These are phyloP conservation scores for Hippophae rhamnoides DNA, from an alignment of 306 rosid genomes.

Conservation along the genomic window DNA sequence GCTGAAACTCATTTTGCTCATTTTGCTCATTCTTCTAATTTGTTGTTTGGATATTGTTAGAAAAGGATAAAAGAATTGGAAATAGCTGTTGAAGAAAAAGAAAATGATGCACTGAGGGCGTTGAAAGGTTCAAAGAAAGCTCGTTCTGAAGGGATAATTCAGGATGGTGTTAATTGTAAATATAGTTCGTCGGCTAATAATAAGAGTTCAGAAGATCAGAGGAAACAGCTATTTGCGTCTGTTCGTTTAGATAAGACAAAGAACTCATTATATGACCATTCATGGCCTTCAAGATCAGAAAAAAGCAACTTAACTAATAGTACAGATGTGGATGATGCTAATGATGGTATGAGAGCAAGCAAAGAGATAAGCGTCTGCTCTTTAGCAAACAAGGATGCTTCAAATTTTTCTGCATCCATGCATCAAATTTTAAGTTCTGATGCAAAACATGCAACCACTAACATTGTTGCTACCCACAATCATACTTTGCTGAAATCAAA, in stretches of 20 bases:
- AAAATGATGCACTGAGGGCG: conserved; percentile 51
- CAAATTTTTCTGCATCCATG: conserved; percentile 17
- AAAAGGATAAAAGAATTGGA: conserved; percentile 68
- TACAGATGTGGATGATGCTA: conserved; percentile 18
- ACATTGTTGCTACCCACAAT: conserved; percentile 3
- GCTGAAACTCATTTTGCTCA: conserved; percentile 17
- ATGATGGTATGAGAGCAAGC: conserved; percentile 18
- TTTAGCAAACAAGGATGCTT: conserved; percentile 29
- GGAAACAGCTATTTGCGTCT: conserved; percentile 23
- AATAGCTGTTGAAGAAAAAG: conserved; percentile 47
- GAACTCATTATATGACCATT: conserved; percentile 16
- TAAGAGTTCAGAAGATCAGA: conserved; percentile 27
- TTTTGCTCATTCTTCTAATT: conserved; percentile 12
- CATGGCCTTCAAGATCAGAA: conserved; percentile 21
- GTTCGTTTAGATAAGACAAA: conserved; percentile 16
- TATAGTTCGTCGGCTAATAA: conserved; percentile 26
- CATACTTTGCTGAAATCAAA: conserved; percentile 24
- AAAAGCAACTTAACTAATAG: conserved; percentile 15
- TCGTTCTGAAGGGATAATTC: conserved; percentile 11
- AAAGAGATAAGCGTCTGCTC: conserved; percentile 19
- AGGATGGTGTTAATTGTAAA: conserved; percentile 16
- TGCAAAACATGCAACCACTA: conserved; percentile 18
- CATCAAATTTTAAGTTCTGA: conserved; percentile 16
- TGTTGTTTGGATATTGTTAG: conserved; percentile 30
- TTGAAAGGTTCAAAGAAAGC: conserved; percentile 37